Percentiles rank a stretch among this genome's conserved stretches.
phyloP scores from a whole-genome alignment of 2,329 filamentous ascomycete species.

The Alternaria novae-zelandiae region DNA sequence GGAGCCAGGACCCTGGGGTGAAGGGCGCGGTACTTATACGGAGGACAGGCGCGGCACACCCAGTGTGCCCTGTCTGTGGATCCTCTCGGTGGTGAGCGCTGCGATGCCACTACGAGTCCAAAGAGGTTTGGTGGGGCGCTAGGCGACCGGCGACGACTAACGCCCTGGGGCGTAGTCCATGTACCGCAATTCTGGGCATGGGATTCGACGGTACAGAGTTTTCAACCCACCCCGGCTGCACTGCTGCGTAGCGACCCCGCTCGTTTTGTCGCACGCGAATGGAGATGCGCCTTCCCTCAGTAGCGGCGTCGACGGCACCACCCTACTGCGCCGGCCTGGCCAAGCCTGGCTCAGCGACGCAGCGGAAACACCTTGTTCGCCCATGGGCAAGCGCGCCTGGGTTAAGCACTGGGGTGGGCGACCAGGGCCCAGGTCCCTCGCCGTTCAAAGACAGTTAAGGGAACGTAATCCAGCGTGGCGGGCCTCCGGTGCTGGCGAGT shows the following conservation, averaged over 20 bases:
- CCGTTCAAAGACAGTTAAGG: constrained; percentile 13
- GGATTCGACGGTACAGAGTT: constrained; percentile 37
- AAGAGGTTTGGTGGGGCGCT: constrained; percentile 22
- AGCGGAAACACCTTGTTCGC: constrained; percentile 14
- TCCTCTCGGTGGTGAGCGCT: constrained; percentile 31
- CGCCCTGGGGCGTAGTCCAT: constrained; percentile 15
- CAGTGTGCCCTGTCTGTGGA: constrained; percentile 27
- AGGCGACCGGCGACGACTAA: constrained; percentile 26
- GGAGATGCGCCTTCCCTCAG: constrained; percentile 3
- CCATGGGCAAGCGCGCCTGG: constrained; percentile 17
- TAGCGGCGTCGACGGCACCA: background rate
- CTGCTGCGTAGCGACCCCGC: constrained; percentile 27
- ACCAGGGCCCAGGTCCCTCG: constrained; percentile 18
- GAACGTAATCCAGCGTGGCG: constrained; percentile 24
- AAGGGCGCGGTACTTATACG: constrained; percentile 36
- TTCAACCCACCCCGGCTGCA: constrained; percentile 25
- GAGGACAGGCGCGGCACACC: constrained; percentile 28
- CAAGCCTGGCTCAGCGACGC: constrained; percentile 15
- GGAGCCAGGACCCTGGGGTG: constrained; percentile 3
- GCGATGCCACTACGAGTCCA: constrained; percentile 18
- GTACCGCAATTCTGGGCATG: constrained; percentile 30
- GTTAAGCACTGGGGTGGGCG: constrained; percentile 10
- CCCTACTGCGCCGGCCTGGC: constrained; percentile 19
- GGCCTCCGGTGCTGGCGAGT: constrained; percentile 2
- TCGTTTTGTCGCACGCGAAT: constrained; percentile 27